Evolutionary conservation across 345 rosid species (phyloP).

Genomic region (Lenwebbia sp.): DNA sequence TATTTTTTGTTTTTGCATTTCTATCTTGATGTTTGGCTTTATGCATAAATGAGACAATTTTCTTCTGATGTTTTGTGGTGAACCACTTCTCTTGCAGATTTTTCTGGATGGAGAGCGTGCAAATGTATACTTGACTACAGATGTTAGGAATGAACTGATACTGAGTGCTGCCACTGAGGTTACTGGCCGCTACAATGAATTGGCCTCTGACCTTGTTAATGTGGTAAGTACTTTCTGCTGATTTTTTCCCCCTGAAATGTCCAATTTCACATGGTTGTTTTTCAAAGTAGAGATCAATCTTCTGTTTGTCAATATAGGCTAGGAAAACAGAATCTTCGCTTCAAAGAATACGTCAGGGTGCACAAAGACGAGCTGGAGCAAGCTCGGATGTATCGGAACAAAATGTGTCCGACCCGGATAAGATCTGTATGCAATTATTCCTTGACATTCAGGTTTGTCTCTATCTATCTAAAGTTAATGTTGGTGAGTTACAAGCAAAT

Average conservation of each 20-base stretch:
- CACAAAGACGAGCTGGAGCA: conserved; percentile 84
- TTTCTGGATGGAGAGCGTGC: conserved; percentile 79
- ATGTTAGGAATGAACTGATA: conserved; percentile 42
- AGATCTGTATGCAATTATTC: conserved; percentile 89
- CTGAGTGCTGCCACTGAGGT: conserved; percentile 54
- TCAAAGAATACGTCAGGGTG: conserved; percentile 82
- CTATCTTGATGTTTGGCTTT: neutral
- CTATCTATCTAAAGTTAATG: neutral
- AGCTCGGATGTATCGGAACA: conserved; percentile 75
- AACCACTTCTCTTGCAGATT: conserved; percentile 19
- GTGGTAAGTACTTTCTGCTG: conserved; percentile 40
- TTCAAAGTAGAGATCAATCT: neutral
- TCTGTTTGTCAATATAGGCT: conserved; percentile 35
- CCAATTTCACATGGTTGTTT: neutral
- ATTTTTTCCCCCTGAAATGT: neutral
- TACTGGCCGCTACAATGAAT: conserved; percentile 65
- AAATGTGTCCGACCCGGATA: conserved; percentile 75
- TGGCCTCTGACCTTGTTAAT: conserved; percentile 70
- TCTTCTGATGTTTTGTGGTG: neutral
- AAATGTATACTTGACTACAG: conserved; percentile 43
- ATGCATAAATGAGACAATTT: neutral
- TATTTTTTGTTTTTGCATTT: neutral
- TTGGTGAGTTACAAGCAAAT: neutral
- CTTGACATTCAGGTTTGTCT: conserved; percentile 82
- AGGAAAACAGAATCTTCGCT: conserved; percentile 81